Percentiles rank a stretch among this genome's conserved stretches.
phyloP scores from a whole-genome alignment of 1,284 basidiomycete species.

The Naganishia cerealis region DNA sequence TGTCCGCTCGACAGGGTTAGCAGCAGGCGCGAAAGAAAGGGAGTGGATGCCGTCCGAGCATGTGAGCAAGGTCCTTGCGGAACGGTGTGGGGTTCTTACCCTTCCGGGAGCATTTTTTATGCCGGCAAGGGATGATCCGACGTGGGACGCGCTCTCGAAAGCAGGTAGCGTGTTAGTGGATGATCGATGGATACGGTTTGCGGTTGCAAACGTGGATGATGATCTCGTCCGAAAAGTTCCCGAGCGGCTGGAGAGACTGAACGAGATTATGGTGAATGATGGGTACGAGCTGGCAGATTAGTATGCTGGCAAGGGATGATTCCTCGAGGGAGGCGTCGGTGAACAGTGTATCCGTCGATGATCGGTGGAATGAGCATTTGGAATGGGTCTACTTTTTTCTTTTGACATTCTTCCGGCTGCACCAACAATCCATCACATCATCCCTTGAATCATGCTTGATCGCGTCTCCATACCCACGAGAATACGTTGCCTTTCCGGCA shows the following conservation, averaged over 20 bases:
- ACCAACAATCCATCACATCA: no score
- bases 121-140: slow-evolving; percentile 47
- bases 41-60: slow-evolving; percentile 59
- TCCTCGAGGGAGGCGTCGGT: no score
- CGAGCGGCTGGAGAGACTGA: slow-evolving; percentile 60
- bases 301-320: no score
- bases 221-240: slow-evolving; percentile 64
- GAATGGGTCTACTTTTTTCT: no score
- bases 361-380: no score
- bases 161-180: slow-evolving; percentile 49
- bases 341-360: no score
- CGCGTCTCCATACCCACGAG: no score
- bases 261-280: slow-evolving; percentile 39
- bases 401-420: no score
- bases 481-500: no score
- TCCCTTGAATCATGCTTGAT: no score
- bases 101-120: slow-evolving; percentile 72
- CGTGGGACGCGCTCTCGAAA: slow-evolving; percentile 40
- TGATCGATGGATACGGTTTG: slow-evolving; percentile 70
- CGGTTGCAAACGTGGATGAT: slow-evolving; percentile 76
- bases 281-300: not conserved
- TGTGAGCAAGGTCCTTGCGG: slow-evolving; percentile 65
- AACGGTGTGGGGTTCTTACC: slow-evolving; percentile 65
- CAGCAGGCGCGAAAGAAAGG: slow-evolving; percentile 62
- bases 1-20: slow-evolving; percentile 55